Base-by-base conservation (phyloP, 2,329 filamentous ascomycete genomes). In the Didymosphaeria variabile region DNA sequence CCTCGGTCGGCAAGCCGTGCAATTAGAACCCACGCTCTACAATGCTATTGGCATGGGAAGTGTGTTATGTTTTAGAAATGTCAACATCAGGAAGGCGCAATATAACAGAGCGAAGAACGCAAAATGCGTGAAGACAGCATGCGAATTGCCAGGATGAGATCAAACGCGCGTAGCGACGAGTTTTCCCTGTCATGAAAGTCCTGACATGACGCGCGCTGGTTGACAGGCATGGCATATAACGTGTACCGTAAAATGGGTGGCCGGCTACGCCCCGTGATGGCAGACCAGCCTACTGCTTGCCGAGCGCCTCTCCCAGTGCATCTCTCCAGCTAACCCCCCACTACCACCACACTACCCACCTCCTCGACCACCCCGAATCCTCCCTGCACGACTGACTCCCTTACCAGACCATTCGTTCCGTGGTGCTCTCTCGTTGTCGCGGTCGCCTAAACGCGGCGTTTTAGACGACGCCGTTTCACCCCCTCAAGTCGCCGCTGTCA, bases 401-500 rank as follows among this genome's bases (percentile, higher is more conserved):
- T 47, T 32, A 51, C 51, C 58, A 47, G 40, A 47, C 54, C 54
- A 59, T 50, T 50, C 32, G 53, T 29, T 38, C 34, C 55, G 60
- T 60, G 61, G 31, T 46, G 29, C 29, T 47, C 31, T 54, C 57
- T 61, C 45, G 52, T 46, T 49, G 51, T 46, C 40, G 54, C 52
- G 38, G 38, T 34, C 23, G 36, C 19, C 42, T 54, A 19, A 36
- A 44, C 42, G n/a, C 44, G 34, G 55, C 51, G 36, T n/a, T 40
- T 44, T 31, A 36, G 40, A 40, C 52, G 47, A 26, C 50, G 36
- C 52, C 51, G 52, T 55, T 58, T 17, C 21, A 34, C 47, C 65
- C 65, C 64, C 63, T 68, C 55, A 57, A 45, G 60, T 58, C 63
- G 61, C 63, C 58, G 57, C 59, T 57, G 59, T 67, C 66, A 67